A percentile compares a stretch with the other conserved stretches of the same genome.
Conservation (phyloP, 2,329 filamentous ascomycete genomes). For the Taxawa tesnikishii region DNA sequence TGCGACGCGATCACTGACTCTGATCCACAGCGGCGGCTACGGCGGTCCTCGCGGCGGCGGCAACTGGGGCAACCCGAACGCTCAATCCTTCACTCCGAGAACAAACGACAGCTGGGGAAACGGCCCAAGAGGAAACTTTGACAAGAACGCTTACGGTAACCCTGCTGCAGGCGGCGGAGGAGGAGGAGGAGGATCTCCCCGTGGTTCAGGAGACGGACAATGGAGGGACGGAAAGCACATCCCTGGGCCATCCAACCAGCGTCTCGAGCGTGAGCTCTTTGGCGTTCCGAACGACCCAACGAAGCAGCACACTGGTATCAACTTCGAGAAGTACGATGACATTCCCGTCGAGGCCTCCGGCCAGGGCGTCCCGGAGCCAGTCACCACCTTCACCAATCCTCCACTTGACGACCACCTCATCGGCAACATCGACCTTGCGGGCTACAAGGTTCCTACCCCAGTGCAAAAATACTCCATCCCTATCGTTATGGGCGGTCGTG, state of each 20-base stretch:
- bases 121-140: slow-evolving; percentile 32
- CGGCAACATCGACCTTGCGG: slow-evolving; percentile 83
- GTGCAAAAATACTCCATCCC: slow-evolving; percentile 99
- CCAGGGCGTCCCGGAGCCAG: slow-evolving; percentile 82
- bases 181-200: slow-evolving; percentile 45
- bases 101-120: slow-evolving; percentile 27
- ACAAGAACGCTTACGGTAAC: slow-evolving; percentile 52
- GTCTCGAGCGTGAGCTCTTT: slow-evolving; percentile 90
- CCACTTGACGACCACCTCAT: slow-evolving; percentile 91
- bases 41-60: slow-evolving; percentile 22
- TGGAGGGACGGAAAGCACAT: slow-evolving; percentile 97
- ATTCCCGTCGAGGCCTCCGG: slow-evolving; percentile 97
- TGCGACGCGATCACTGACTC: too few species aligned
- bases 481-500: slow-evolving; percentile 94
- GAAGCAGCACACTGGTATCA: slow-evolving; percentile 97
- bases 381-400: slow-evolving; percentile 82
- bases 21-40: slow-evolving; percentile 24
- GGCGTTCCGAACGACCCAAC: slow-evolving; percentile 80
- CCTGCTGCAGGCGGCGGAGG: slow-evolving; percentile 37
- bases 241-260: slow-evolving; percentile 74
- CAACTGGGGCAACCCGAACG: slow-evolving; percentile 39
- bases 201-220: slow-evolving; percentile 86
- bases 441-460: slow-evolving; percentile 90
- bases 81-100: slow-evolving; percentile 44
- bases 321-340: slow-evolving; percentile 99